Evolutionary conservation across 768 basidiomycete species (phyloP), one percentile per base, ranked within the genome.

Genomic region (Agaricus blazei): DNA sequence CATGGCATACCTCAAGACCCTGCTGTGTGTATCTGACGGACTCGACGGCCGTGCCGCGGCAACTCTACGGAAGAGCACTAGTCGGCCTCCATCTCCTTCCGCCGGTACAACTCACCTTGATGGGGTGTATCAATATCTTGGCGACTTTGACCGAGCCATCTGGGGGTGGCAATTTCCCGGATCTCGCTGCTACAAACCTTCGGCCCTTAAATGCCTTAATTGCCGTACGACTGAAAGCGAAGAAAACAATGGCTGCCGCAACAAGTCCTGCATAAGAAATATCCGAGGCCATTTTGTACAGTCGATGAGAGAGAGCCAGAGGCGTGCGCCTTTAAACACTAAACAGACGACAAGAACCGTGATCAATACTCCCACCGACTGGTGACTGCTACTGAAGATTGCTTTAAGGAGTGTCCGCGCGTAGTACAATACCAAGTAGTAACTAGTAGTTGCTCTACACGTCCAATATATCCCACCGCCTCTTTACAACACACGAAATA

Each of bases 401-500:
- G 5, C 34, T 4, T 34, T 34, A 34, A 34, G 11, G 34, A 34
- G 34, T 34, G 34, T 34, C 40, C 23, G 27, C 26, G 38, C 24
- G 37, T 38, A 26, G 38, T 41, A 37, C 37, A 50, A 37, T 40
- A 23, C 27, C 40, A 37, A 34, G 38, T 40, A 24, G n/a, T 36
- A 34, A 34, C 34, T 34, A 34, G 34, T 41, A 27, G 37, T 12
- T 42, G 40, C 51, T 19, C 19, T 42, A 44, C 38, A 44, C 23
- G 24, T 41, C 34, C 24, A 48, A 27, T 23, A 37, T 19, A 31
- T 31, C 19, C n/a, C 6, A 23, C 28, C 36, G 34, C 11, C n/a
- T 11, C 15, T 23, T 82, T 72, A 92, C 15, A 74, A 91, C 51
- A 91, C 94, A 64, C 97, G 81, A 71, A 96, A 73, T 64, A 99